These are phyloP conservation scores for Neofusicoccum ribis DNA, from an alignment of 2,329 filamentous ascomycete genomes.

Conservation along the genomic window DNA sequence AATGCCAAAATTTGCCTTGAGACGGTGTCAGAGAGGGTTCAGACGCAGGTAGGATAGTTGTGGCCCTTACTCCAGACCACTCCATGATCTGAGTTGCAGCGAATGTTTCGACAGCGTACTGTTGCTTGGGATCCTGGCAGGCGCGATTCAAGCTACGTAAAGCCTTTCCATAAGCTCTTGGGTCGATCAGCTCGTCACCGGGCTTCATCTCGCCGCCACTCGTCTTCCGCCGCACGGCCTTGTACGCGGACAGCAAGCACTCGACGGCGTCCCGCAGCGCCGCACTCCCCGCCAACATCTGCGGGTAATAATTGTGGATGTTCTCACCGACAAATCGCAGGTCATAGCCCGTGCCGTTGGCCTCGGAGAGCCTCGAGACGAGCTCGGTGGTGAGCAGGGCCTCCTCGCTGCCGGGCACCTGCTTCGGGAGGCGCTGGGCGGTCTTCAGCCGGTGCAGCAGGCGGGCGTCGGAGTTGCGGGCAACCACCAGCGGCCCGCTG, in stretches of 20 bases:
- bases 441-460: background rate
- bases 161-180: background rate
- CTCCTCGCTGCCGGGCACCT: background rate
- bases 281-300: background rate
- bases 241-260: background rate
- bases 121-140: background rate
- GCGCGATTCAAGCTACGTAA: background rate
- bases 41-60: background rate
- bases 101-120: background rate
- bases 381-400: background rate
- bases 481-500: too few species aligned
- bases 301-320: background rate
- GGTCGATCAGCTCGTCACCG: background rate
- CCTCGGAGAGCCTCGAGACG: background rate
- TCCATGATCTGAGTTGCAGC: background rate
- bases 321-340: background rate
- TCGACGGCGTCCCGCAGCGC: background rate
- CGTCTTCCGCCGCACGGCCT: background rate
- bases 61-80: background rate
- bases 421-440: background rate
- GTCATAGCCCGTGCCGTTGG: background rate
- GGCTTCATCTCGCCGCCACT: background rate
- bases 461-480: too few species aligned
- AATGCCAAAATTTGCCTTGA: background rate
- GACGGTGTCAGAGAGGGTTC: background rate